phyloP scores from a whole-genome alignment of 306 rosid species.

The Quercus cerris region DNA sequence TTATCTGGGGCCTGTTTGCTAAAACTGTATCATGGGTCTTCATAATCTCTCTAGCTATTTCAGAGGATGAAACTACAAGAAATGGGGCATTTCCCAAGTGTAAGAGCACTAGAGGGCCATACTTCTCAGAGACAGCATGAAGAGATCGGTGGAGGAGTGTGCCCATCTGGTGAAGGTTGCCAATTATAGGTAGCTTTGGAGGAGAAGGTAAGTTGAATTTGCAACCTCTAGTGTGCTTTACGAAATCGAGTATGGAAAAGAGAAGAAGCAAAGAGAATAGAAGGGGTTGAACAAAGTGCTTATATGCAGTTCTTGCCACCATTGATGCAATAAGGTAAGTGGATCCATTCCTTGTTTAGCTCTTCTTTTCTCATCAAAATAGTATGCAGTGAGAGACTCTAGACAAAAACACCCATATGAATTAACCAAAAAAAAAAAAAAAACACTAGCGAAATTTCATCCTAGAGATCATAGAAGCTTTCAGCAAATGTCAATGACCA shows the following conservation, averaged over 20 bases:
- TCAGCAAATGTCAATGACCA: no score
- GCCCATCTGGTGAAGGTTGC: slow-evolving; percentile 40
- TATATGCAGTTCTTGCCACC: neutral
- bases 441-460: neutral
- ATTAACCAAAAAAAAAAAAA: no score
- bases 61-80: slow-evolving; percentile 28
- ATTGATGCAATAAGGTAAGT: neutral
- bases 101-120: slow-evolving; percentile 22
- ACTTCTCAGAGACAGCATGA: slow-evolving; percentile 1
- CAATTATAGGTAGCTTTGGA: slow-evolving; percentile 34
- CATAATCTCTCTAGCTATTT: slow-evolving; percentile 10
- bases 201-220: neutral
- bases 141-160: slow-evolving; percentile 24
- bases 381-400: neutral
- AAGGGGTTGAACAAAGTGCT: neutral
- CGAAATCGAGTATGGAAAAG: neutral
- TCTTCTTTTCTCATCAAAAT: neutral
- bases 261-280: neutral
- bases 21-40: slow-evolving; percentile 20
- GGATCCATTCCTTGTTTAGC: neutral
- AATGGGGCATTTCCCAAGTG: slow-evolving; percentile 30
- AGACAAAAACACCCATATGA: no score
- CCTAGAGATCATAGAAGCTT: no score
- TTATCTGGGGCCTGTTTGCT: slow-evolving; percentile 19
- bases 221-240: neutral